A percentile compares a stretch with the other conserved stretches of the same genome.
Conservation (phyloP, 176 grass and related monocot genomes). For the Otatea glauca region DNA sequence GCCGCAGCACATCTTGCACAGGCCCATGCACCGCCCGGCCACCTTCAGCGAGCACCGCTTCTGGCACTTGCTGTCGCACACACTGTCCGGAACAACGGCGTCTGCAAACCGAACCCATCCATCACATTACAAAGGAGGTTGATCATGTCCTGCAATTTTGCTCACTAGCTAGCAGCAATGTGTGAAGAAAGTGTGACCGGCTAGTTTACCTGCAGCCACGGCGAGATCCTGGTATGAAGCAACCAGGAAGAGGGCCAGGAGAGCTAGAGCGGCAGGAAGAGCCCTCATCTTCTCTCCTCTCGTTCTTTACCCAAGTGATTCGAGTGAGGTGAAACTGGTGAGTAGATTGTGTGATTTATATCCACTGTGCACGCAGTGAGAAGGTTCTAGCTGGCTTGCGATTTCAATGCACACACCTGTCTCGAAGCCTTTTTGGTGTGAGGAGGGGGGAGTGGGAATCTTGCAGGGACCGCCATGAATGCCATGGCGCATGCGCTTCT, state of each 20-base stretch:
- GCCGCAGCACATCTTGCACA: conserved; percentile 77
- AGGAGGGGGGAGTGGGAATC: background rate
- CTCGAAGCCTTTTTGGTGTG: background rate
- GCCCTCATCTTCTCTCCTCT: conserved; percentile 32
- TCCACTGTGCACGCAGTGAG: background rate
- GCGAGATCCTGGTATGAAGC: conserved; percentile 27
- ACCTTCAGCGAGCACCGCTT: conserved; percentile 63
- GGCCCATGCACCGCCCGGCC: conserved; percentile 57
- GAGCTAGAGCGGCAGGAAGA: background rate
- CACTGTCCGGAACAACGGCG: background rate
- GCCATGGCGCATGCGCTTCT: background rate
- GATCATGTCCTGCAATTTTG: no score
- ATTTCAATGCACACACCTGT: conserved; percentile 9
- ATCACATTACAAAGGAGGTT: no score
- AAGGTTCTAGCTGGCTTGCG: background rate
- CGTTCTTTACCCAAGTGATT: background rate
- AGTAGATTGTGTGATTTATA: background rate
- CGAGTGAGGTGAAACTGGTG: background rate
- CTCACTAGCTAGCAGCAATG: background rate
- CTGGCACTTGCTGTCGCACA: conserved; percentile 68
- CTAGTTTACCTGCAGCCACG: conserved; percentile 42
- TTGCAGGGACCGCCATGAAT: conserved; percentile 12
- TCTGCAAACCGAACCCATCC: background rate
- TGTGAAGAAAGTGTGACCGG: background rate
- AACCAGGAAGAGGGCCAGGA: conserved; percentile 9